Conservation (phyloP, 345 rosid species). For the Euphorbia lathyris region DNA sequence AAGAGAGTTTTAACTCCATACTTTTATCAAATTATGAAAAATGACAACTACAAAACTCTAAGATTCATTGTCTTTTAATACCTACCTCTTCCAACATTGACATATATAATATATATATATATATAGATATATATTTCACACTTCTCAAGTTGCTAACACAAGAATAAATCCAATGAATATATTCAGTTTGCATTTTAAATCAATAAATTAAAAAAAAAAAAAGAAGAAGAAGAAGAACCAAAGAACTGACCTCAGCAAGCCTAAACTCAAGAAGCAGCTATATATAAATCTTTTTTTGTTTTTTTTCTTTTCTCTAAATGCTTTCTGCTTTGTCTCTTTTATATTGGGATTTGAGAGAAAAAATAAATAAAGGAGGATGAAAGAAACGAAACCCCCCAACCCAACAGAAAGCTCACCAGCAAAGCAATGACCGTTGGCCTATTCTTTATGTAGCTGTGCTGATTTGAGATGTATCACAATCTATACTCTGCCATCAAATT, state of each 20-base stretch:
- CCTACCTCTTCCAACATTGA: slow-evolving; percentile 19
- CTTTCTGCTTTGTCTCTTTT: slow-evolving; percentile 20
- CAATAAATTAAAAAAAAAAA: too few species aligned
- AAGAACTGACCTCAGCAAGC: slow-evolving; percentile 43
- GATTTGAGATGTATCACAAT: slow-evolving; percentile 32
- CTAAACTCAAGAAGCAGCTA: slow-evolving; percentile 38
- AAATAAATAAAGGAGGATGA: slow-evolving; percentile 24
- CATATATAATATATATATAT: slow-evolving; percentile 17
- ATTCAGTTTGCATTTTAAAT: slow-evolving; percentile 28
- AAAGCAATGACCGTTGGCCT: slow-evolving; percentile 42
- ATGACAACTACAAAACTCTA: slow-evolving; percentile 35
- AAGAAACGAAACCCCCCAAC: slow-evolving; percentile 27
- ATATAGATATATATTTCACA: slow-evolving; percentile 19
- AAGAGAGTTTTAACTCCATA: not conserved
- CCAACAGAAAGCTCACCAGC: slow-evolving; percentile 41
- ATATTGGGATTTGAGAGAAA: slow-evolving; percentile 18
- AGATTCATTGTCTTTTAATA: slow-evolving; percentile 11
- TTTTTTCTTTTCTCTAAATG: slow-evolving; percentile 18
- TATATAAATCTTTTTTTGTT: slow-evolving; percentile 19
- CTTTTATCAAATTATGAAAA: slow-evolving; percentile 3
- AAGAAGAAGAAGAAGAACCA: not conserved
- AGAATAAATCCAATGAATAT: slow-evolving; percentile 64
- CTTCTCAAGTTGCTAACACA: slow-evolving; percentile 41
- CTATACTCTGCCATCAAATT: slow-evolving; percentile 29
- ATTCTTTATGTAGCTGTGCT: slow-evolving; percentile 30